Conservation (phyloP, 192 early-diverging fungal species). For the Coemansia guatemalensis region DNA sequence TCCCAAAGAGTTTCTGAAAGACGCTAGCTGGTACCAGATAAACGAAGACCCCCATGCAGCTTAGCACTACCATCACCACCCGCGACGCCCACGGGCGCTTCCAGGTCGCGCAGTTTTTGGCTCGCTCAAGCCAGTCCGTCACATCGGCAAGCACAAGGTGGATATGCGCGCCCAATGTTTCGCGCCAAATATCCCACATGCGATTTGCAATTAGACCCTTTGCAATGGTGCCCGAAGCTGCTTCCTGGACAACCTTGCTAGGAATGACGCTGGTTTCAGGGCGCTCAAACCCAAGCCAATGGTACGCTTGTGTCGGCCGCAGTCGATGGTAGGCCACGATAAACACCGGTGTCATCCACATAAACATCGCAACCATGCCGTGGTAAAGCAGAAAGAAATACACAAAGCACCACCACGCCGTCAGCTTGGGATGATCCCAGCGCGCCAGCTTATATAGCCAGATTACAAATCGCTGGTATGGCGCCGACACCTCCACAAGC, state of each 20-base stretch:
- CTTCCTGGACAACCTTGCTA: constrained; percentile 43
- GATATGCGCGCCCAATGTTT: constrained; percentile 46
- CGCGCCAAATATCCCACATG: constrained; percentile 54
- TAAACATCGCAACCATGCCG: constrained; percentile 33
- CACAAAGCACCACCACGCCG: constrained; percentile 46
- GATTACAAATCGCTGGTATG: constrained; percentile 50
- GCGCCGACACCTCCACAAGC: constrained; percentile 50
- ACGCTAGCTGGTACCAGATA: constrained; percentile 38
- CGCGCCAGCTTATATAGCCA: constrained; percentile 53
- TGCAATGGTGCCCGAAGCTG: constrained; percentile 44
- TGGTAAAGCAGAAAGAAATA: constrained; percentile 48
- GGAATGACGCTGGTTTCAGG: constrained; percentile 53
- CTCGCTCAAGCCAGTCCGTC: constrained; percentile 55
- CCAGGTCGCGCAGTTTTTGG: constrained; percentile 54
- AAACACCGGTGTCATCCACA: constrained; percentile 51
- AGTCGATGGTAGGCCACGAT: constrained; percentile 49
- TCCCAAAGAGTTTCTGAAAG: constrained; percentile 37
- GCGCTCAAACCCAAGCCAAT: constrained; percentile 52
- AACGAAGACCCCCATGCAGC: constrained; percentile 20
- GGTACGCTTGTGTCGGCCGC: constrained; percentile 49
- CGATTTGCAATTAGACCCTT: constrained; percentile 48
- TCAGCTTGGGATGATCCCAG: constrained; percentile 49
- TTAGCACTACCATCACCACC: constrained; percentile 25
- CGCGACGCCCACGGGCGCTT: constrained; percentile 55
- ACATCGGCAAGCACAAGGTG: constrained; percentile 48